Conservation (phyloP, 495 filamentous ascomycete species). For the Pseudoneurospora amorphoporcata region DNA sequence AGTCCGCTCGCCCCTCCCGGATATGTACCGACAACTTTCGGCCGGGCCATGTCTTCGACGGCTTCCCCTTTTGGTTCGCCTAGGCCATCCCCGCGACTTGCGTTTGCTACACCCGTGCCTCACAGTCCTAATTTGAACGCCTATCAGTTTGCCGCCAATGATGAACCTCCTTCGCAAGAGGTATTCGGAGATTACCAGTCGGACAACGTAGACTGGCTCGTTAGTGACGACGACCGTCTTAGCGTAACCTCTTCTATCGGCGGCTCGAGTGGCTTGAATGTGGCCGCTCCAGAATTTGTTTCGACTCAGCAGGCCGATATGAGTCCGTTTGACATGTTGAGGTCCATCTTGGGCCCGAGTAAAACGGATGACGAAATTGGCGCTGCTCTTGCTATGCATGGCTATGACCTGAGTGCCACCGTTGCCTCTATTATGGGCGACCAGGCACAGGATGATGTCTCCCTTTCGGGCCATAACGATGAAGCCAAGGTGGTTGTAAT, state of each 20-base stretch:
- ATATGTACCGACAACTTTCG: constrained; percentile 65
- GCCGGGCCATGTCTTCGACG: constrained; percentile 62
- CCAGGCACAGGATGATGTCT: constrained; percentile 34
- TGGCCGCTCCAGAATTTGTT: constrained; percentile 64
- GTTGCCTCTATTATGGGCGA: constrained; percentile 74
- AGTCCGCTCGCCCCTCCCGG: constrained; percentile 76
- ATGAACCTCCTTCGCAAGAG: constrained; percentile 64
- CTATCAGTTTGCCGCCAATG: constrained; percentile 69
- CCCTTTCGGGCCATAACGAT: constrained; percentile 26
- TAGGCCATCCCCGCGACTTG: constrained; percentile 83
- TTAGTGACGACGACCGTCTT: constrained; percentile 68
- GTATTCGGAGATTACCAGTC: constrained; percentile 85
- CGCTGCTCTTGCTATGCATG: constrained; percentile 72
- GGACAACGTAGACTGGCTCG: constrained; percentile 93
- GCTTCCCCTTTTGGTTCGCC: constrained; percentile 90
- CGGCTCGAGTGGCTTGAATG: constrained; percentile 55
- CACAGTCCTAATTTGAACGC: constrained; percentile 90
- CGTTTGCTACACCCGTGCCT: constrained; percentile 81
- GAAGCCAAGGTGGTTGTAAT: constrained; percentile 58
- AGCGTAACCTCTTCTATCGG: constrained; percentile 62
- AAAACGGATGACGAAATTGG: constrained; percentile 92
- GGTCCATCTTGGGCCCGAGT: constrained; percentile 84
- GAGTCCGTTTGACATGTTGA: constrained; percentile 96
- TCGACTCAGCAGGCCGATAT: constrained; percentile 74
- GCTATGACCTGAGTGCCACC: constrained; percentile 86